Evolutionary conservation across 306 rosid species (phyloP), one percentile per base, ranked within the genome.

Genomic region (Lathyrus sativus): DNA sequence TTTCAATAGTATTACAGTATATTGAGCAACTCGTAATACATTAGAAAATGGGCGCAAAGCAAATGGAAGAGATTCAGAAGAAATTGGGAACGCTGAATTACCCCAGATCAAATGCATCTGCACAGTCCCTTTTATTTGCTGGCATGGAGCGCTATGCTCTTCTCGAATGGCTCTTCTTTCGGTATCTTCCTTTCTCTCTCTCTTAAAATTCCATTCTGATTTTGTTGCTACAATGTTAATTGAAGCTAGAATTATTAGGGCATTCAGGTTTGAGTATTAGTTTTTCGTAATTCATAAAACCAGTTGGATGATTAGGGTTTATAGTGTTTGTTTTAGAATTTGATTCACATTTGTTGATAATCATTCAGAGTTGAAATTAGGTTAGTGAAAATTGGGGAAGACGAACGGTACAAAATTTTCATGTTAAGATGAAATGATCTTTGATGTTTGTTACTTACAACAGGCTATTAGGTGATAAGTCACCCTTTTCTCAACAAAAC

Each of bases 101-200:
- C 41, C 90, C 93, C 0, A 81, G 96, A 84, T 96, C 98, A 68
- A 86, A 83, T 84, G 96, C 96, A 6, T 91, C 96, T 68, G 96
- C 96, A 0, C 98, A 90, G 84, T 92, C 98, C 19, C 93, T 90
- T 46, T 85, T 92, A 26, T 92, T 92, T 66, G 96, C 96, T 18
- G 96, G 98, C 77, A 90, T 92, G 98, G 96, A 92, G 73, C 96
- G 96, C 78, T 92, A 92, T 29, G 92, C 98, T 37, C 92, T 92
- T 67, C 85, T 88, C 24, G 98, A 92, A 77, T 89, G 98, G 98
- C 98, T 92, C 67, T 92, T 92, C 92, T 92, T 89, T 85, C 84
- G 87, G 96, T 91, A 76, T 53, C 18, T 44, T 4, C 31, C 13
- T 39, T 17, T 56, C 35, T n/a, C 8, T 13, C 5, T 28, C 43